These are phyloP conservation scores for Neurospora sp. DNA, from an alignment of 495 filamentous ascomycete species.

Conservation along the genomic window DNA sequence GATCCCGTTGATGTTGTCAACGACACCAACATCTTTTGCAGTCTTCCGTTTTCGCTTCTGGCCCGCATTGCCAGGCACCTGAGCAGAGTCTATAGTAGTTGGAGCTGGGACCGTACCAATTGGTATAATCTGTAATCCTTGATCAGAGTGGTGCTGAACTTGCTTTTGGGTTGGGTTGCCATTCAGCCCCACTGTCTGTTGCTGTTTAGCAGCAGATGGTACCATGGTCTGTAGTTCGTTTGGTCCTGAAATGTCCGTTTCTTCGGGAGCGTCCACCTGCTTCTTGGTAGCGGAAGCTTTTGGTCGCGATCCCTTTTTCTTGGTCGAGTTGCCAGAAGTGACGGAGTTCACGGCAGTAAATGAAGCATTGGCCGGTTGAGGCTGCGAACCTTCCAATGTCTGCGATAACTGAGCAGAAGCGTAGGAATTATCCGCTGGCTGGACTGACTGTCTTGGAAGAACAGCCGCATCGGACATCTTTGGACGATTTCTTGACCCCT, in stretches of 20 bases:
- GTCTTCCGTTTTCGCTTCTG: constrained; percentile 23
- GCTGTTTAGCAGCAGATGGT: not conserved
- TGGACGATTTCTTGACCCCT: constrained; percentile 40
- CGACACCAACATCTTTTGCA: not conserved
- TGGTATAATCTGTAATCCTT: constrained; percentile 3
- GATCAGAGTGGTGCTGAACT: not conserved
- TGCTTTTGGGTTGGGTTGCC: not conserved
- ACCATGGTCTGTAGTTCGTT: not conserved
- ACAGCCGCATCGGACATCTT: constrained; percentile 17
- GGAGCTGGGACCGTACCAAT: constrained; percentile 3
- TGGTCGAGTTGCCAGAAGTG: not conserved
- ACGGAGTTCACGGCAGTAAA: constrained; percentile 19
- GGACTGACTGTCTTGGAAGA: constrained; percentile 4
- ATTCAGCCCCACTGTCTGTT: not conserved
- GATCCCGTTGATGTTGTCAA: not conserved
- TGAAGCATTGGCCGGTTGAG: constrained; percentile 6
- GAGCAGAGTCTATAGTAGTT: constrained; percentile 3
- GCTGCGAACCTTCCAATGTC: not conserved
- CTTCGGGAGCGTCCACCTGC: not conserved
- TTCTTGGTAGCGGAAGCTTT: constrained; percentile 4
- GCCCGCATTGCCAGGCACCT: not conserved
- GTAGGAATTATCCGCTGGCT: constrained; percentile 1
- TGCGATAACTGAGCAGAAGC: constrained; percentile 3
- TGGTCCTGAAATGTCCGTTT: not conserved
- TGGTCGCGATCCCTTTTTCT: constrained; percentile 3